phyloP scores from a whole-genome alignment of 495 filamentous ascomycete genomes.

The Friedmanniomyces endolithicus region DNA sequence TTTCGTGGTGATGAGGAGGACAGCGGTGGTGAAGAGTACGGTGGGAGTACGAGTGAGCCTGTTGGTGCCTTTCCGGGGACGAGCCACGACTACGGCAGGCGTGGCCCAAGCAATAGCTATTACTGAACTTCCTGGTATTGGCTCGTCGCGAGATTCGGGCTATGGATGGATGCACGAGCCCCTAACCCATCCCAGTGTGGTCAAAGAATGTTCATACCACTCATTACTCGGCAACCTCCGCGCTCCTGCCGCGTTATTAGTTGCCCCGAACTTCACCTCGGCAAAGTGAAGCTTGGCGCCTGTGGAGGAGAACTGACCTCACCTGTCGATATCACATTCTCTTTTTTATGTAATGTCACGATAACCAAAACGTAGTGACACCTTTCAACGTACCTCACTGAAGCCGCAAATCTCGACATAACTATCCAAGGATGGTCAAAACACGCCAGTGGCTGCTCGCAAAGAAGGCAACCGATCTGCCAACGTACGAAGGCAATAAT shows the following conservation, averaged over 20 bases:
- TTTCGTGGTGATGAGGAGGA: slow-evolving; percentile 27
- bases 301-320: neutral
- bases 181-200: too few species aligned
- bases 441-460: slow-evolving; percentile 28
- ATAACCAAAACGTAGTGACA: too few species aligned
- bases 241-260: too few species aligned
- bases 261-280: too few species aligned
- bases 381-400: too few species aligned
- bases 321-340: neutral
- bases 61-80: slow-evolving; percentile 34
- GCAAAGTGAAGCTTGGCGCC: too few species aligned
- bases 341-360: too few species aligned
- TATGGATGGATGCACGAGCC: too few species aligned
- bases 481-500: slow-evolving; percentile 33
- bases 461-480: slow-evolving; percentile 20
- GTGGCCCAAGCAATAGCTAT: slow-evolving; percentile 17
- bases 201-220: too few species aligned
- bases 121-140: slow-evolving; percentile 1
- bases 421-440: slow-evolving; percentile 10
- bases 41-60: neutral
- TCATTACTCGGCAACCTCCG: too few species aligned
- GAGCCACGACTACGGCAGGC: slow-evolving; percentile 25
- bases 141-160: too few species aligned
- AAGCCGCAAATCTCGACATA: too few species aligned
- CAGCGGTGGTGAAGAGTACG: slow-evolving; percentile 25